phyloP scores from a whole-genome alignment of 495 filamentous ascomycete species.

The Penicillium manginii region DNA sequence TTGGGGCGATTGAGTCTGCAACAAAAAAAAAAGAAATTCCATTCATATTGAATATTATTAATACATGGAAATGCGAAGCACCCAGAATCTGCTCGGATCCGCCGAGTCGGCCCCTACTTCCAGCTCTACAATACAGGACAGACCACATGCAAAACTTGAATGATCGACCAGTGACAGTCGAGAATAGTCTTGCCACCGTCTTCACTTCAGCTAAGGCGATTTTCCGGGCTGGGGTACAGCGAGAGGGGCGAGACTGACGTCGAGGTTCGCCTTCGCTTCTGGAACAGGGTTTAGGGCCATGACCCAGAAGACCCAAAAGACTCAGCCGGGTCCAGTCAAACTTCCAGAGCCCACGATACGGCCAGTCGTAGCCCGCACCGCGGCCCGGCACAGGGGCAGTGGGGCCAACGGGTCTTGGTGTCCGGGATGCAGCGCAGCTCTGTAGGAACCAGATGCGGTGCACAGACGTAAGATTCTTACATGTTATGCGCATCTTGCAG shows the following conservation, averaged over 20 bases:
- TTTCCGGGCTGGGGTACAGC: not conserved
- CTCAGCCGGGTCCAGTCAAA: not conserved
- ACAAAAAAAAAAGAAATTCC: too few species aligned
- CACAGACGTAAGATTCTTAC: constrained; percentile 3
- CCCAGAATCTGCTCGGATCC: not conserved
- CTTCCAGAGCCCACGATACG: not conserved
- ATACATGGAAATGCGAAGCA: not conserved
- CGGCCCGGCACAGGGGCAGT: constrained; percentile 5
- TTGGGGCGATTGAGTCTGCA: not conserved
- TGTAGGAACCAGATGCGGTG: constrained; percentile 4
- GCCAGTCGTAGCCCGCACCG: not conserved
- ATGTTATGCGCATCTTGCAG: constrained; percentile 3
- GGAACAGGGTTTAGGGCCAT: constrained; percentile 7
- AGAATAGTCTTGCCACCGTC: not conserved
- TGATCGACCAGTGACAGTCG: not conserved
- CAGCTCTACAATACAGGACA: not conserved
- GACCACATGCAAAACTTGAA: not conserved
- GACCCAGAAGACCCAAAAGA: not conserved
- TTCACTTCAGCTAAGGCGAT: not conserved
- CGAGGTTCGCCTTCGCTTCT: constrained; percentile 6
- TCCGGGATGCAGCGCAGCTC: constrained; percentile 1
- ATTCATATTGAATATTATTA: not conserved
- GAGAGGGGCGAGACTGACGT: constrained; percentile 2
- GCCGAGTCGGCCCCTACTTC: not conserved
- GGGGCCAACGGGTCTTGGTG: constrained; percentile 6